Evolutionary conservation across 352 stramenopile species (phyloP), one percentile per base, ranked within the genome.

Genomic region (Phytophthora foliorum): DNA sequence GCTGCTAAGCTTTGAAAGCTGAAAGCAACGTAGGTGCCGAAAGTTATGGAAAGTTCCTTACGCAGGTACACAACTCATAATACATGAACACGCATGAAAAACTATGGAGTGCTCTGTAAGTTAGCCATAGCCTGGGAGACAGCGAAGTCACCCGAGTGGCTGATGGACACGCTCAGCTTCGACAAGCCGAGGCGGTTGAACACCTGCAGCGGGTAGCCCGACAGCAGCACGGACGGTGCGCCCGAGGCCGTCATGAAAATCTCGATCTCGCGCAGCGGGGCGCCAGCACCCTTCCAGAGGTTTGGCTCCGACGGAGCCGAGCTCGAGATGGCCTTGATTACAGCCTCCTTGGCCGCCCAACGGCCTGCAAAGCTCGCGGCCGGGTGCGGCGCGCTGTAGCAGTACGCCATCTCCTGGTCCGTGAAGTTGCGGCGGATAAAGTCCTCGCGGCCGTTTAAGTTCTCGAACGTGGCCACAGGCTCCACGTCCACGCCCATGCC

Each of bases 361-460:
- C 89, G 89, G 51, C 87, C 91, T 0, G 91, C 91, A 61, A 97
- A 96, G 67, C 85, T 95, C 24, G 89, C 77, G 3, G 88, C 88
- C n/a, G 91, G 88, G 64, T 93, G 75, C n/a, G 88, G 73, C 14
- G 87, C 80, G 42, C 80, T 81, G 66, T 86, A 86, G 81, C 90
- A 97, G 74, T 96, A 96, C 45, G 78, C 81, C 71, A 89, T 91
- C 75, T 97, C 90, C 55, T 87, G 78, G 62, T 93, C 77, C 22
- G 89, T 97, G 69, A 97, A 97, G 82, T 97, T 97, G 68, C 90
- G 85, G 7, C 78, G 78, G 52, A 96, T 87, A 27, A 94, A 96
- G 63, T 93, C 86, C 55, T 94, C 81, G n/a, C 89, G 90, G 29
- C 75, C 80, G 45, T 88, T 74, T 39, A 92, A 67, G 62, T 89